phyloP scores from a whole-genome alignment of 2,329 filamentous ascomycete species.

The Xylariales sp. region DNA sequence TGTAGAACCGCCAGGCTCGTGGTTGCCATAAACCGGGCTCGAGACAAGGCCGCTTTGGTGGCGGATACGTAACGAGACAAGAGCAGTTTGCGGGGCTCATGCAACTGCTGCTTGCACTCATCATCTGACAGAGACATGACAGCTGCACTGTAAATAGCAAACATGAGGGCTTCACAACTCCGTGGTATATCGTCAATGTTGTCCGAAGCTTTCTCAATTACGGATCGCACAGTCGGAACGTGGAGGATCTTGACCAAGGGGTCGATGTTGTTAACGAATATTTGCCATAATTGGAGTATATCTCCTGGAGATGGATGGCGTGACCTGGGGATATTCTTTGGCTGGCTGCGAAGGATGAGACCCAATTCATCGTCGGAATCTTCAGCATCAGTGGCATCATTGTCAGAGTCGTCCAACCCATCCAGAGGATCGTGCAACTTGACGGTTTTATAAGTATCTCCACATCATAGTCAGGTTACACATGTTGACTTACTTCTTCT shows the following conservation, averaged over 20 bases:
- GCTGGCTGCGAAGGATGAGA: slow-evolving; percentile 16
- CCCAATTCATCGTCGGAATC: slow-evolving; percentile 17
- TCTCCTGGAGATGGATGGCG: slow-evolving; percentile 4
- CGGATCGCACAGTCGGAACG: slow-evolving; percentile 3
- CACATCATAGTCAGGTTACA: not conserved
- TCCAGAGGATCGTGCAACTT: slow-evolving; percentile 18
- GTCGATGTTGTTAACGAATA: slow-evolving; percentile 4
- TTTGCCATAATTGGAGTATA: slow-evolving; percentile 5
- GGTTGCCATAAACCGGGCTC: slow-evolving; percentile 44
- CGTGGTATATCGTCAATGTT: not conserved
- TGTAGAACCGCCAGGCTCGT: slow-evolving; percentile 50
- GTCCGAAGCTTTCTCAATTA: not conserved
- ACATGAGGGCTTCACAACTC: slow-evolving; percentile 16
- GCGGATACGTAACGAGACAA: slow-evolving; percentile 33
- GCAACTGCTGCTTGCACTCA: slow-evolving; percentile 32
- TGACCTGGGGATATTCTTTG: slow-evolving; percentile 3
- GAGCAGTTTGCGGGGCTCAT: slow-evolving; percentile 28
- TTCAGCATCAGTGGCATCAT: slow-evolving; percentile 13
- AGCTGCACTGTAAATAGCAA: slow-evolving; percentile 37
- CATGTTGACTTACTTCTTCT: slow-evolving; percentile 14
- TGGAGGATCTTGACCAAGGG: slow-evolving; percentile 1
- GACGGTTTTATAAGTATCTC: slow-evolving; percentile 8
- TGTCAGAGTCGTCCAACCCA: slow-evolving; percentile 11
- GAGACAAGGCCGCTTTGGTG: slow-evolving; percentile 42
- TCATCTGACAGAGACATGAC: slow-evolving; percentile 34